Evolutionary conservation across 2,329 filamentous ascomycete genomes (phyloP).

Genomic region (Monilinia polystroma): DNA sequence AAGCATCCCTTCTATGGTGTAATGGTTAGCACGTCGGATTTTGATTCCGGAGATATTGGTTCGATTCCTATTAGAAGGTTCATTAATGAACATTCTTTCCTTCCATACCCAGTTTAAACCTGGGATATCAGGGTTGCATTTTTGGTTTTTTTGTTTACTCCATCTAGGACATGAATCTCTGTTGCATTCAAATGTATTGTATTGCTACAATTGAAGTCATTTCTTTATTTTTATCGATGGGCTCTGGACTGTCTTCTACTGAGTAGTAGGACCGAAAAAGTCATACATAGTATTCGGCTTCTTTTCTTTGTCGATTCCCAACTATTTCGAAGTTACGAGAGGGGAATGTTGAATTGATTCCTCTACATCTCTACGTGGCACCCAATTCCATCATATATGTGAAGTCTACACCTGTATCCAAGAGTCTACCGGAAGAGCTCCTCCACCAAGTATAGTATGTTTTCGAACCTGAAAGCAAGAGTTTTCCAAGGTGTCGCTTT

Average conservation of each 20-base stretch:
- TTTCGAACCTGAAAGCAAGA: neutral
- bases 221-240: too few species aligned
- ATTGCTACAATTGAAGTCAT: too few species aligned
- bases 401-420: neutral
- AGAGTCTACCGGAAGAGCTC: neutral
- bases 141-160: neutral
- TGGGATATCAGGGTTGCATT: neutral
- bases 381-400: too few species aligned
- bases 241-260: too few species aligned
- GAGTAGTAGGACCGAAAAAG: too few species aligned
- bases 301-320: too few species aligned
- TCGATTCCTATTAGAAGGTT: slow-evolving; percentile 8
- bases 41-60: slow-evolving; percentile 8
- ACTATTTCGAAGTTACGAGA: too few species aligned
- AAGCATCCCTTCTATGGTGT: slow-evolving; percentile 36
- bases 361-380: too few species aligned
- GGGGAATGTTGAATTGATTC: neutral
- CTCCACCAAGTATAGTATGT: neutral
- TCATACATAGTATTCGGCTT: too few species aligned
- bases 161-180: too few species aligned
- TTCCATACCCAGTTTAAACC: neutral
- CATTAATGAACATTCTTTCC: neutral
- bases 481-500: too few species aligned
- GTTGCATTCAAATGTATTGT: too few species aligned
- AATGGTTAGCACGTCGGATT: slow-evolving; percentile 37